Conservation (phyloP, 345 rosid genomes). For the Pistacia vera region DNA sequence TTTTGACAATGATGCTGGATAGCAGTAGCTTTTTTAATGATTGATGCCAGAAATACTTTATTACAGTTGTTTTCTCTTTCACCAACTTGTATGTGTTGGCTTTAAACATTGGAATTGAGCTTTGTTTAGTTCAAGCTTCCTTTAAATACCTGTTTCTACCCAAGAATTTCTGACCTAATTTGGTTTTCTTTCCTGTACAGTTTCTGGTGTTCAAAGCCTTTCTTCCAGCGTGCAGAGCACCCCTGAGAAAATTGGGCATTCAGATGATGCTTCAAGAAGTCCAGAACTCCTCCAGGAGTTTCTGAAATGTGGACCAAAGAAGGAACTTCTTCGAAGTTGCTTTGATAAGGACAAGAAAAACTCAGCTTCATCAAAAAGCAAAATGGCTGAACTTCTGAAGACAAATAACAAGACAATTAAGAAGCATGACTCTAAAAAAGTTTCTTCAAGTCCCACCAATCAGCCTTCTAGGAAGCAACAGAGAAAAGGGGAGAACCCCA, state of each 20-base stretch:
- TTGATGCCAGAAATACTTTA: not conserved
- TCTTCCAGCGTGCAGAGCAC: constrained; percentile 67
- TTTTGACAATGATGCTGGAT: not conserved
- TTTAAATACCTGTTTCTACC: not conserved
- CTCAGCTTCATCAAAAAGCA: constrained; percentile 61
- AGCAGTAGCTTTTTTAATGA: not conserved
- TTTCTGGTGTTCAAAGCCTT: constrained; percentile 57
- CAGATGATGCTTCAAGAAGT: constrained; percentile 62
- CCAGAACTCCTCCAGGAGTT: constrained; percentile 63
- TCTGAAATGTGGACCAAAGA: constrained; percentile 53
- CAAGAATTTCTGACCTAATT: constrained; percentile 2
- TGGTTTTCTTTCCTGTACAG: constrained; percentile 23
- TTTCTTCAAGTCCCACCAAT: constrained; percentile 33
- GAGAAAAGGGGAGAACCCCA: constrained; percentile 72
- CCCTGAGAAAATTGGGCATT: constrained; percentile 56
- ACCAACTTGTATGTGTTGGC: not conserved
- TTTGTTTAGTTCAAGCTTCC: not conserved
- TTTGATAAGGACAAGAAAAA: constrained; percentile 55
- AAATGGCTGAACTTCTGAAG: constrained; percentile 59
- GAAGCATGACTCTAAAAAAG: constrained; percentile 67
- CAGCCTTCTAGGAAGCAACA: constrained; percentile 60
- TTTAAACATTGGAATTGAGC: not conserved
- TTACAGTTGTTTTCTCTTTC: not conserved
- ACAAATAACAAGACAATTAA: constrained; percentile 46
- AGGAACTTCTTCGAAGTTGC: constrained; percentile 51